Evolutionary conservation across 345 rosid species (phyloP).

Genomic region (Boechera retrofracta): DNA sequence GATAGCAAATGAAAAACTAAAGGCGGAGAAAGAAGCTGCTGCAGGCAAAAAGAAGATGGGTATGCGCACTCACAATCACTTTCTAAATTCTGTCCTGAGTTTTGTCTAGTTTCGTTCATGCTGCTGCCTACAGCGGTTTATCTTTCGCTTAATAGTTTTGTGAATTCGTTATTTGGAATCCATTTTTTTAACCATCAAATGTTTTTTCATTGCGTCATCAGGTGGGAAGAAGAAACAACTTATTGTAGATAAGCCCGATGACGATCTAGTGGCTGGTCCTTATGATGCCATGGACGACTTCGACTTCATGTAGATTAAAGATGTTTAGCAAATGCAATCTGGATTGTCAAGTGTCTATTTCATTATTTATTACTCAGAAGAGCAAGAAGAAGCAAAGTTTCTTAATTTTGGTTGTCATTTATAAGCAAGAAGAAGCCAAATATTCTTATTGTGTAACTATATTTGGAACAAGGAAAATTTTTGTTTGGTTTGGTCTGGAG

Average conservation of each 20-base stretch:
- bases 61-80: constrained; percentile 35
- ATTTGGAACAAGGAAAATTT: constrained; percentile 23
- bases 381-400: constrained; percentile 22
- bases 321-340: constrained; percentile 20
- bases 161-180: not conserved
- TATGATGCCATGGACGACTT: constrained; percentile 73
- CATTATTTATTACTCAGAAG: constrained; percentile 21
- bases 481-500: constrained; percentile 26
- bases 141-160: not conserved
- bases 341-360: constrained; percentile 19
- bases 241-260: constrained; percentile 73
- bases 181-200: not conserved
- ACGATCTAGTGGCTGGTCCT: constrained; percentile 60
- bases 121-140: not conserved
- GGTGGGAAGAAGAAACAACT: constrained; percentile 87
- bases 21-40: constrained; percentile 90
- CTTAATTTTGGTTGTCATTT: constrained; percentile 16
- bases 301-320: constrained; percentile 75
- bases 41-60: constrained; percentile 88
- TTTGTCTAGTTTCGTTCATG: not conserved
- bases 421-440: constrained; percentile 6
- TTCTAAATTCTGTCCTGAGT: not conserved
- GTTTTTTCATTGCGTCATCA: constrained; percentile 42
- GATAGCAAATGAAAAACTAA: constrained; percentile 90
- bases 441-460: constrained; percentile 17